Conservation (phyloP, 495 filamentous ascomycete genomes). For the Penicillium dipodomyicola region DNA sequence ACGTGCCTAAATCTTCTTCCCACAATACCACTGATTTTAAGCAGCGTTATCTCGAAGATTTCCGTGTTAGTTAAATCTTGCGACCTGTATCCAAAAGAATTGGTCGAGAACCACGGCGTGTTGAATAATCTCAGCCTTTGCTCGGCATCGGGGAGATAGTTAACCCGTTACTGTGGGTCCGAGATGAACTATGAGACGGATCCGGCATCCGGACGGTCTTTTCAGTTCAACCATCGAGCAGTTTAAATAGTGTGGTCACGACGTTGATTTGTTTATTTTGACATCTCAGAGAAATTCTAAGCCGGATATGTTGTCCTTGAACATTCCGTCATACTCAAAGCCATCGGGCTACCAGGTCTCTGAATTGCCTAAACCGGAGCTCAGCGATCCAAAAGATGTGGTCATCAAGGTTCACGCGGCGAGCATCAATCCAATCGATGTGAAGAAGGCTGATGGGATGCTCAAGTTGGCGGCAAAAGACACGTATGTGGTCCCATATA, state of each 20-base stretch:
- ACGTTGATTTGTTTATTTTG: not conserved
- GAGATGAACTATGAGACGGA: not conserved
- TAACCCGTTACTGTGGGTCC: constrained; percentile 4
- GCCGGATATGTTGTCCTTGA: constrained; percentile 44
- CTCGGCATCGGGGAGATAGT: not conserved
- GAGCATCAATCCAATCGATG: constrained; percentile 48
- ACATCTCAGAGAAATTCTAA: not conserved
- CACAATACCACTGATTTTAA: not conserved
- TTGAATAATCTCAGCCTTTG: not conserved
- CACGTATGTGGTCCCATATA: constrained; percentile 6
- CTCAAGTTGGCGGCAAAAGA: constrained; percentile 29
- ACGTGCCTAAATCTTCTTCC: not conserved
- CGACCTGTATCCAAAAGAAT: not conserved
- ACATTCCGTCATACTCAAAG: constrained; percentile 35
- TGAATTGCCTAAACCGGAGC: constrained; percentile 40
- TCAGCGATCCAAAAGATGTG: constrained; percentile 42
- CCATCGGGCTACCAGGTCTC: constrained; percentile 42
- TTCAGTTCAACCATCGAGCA: not conserved
- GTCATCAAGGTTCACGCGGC: constrained; percentile 50
- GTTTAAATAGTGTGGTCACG: not conserved
- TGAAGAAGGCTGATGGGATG: constrained; percentile 38
- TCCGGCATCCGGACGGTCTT: not conserved
- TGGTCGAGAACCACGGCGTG: not conserved
- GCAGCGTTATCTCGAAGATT: not conserved
- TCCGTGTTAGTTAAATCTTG: not conserved